Base-by-base conservation (phyloP, 495 filamentous ascomycete genomes). In the Neurospora sp. region DNA sequence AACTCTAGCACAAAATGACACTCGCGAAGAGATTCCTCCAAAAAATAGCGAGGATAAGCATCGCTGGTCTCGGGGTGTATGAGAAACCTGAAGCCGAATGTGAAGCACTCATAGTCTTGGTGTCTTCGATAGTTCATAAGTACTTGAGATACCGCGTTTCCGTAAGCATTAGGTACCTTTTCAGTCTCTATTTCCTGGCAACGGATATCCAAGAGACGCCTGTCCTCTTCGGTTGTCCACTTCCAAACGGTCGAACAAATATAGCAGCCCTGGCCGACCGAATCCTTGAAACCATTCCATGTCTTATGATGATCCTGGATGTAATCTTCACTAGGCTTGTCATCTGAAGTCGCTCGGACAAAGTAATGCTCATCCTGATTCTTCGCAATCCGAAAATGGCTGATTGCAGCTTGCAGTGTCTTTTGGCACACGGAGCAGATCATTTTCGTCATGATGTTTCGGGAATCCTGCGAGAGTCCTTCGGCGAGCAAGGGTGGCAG, bases 1-100 rank as follows among this genome's bases (percentile, higher is more conserved):
- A 18, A 0, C 5, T 61, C 53, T 16, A 61, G 12, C 53, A 61
- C 27, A 31, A 27, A 16, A 6, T 3, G 20, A 1, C 0, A 8
- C 1, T 1, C 0, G 44, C 44, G n/a, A 31, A 31, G 2, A 14
- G 0, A 0, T 7, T 8, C 0, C 5, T 31, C 22, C 48, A 1
- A 8, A 0, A 2, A 0, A 59, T 7, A 59, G 1, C 1, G 0
- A 59, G 48, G 22, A 16, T 3, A 0, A 7, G 0, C 0, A 61
- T 35, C 6, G 53, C 5, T 18, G 9, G 53, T 61, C 14, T 35
- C 1, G 6, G 53, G 22, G 1, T 0, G 3, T 16, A 7, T 35
- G 27, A 61, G 22, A 18, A 61, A 8, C 14, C 27, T 18, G 53
- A 61, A 35, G 27, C 27, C 18, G 27, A 61, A 9, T 4, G 27